phyloP scores from a whole-genome alignment of 2,329 filamentous ascomycete species.

The Teratosphaeria gauchensis region DNA sequence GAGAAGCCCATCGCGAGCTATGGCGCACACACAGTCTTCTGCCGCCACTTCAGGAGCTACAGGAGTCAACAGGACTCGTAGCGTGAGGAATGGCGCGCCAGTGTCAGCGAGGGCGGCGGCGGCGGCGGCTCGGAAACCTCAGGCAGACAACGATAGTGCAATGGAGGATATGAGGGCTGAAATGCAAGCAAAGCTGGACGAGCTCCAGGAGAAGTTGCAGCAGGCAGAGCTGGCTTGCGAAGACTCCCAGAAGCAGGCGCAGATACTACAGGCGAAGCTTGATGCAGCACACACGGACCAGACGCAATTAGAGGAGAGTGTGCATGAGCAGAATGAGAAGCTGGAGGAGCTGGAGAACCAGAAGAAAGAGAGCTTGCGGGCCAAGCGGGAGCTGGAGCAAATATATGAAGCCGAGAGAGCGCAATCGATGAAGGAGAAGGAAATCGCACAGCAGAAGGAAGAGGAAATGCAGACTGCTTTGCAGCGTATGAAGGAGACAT shows the following conservation, averaged over 20 bases:
- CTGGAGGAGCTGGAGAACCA: constrained; percentile 74
- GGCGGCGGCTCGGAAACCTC: constrained; percentile 53
- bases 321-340: constrained; percentile 77
- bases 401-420: constrained; percentile 87
- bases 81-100: constrained; percentile 53
- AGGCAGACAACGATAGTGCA: constrained; percentile 18
- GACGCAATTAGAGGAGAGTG: constrained; percentile 72
- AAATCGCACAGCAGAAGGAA: constrained; percentile 72
- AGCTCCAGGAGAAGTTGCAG: constrained; percentile 71
- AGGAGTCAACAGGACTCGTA: constrained; percentile 41
- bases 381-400: constrained; percentile 82
- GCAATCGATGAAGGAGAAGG: constrained; percentile 82
- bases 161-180: constrained; percentile 60
- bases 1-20: constrained; percentile 12
- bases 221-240: constrained; percentile 75
- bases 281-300: constrained; percentile 81
- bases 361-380: constrained; percentile 70
- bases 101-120: constrained; percentile 66
- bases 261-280: constrained; percentile 73
- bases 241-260: constrained; percentile 60
- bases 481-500: constrained; percentile 79
- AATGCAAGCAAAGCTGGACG: constrained; percentile 67
- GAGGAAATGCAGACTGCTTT: constrained; percentile 87
- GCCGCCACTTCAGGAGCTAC: constrained; percentile 10
- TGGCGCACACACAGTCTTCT: constrained; percentile 8